Evolutionary conservation across 305 asterid species (phyloP), one percentile per base, ranked within the genome.

Genomic region (Fraxinus sp.): DNA sequence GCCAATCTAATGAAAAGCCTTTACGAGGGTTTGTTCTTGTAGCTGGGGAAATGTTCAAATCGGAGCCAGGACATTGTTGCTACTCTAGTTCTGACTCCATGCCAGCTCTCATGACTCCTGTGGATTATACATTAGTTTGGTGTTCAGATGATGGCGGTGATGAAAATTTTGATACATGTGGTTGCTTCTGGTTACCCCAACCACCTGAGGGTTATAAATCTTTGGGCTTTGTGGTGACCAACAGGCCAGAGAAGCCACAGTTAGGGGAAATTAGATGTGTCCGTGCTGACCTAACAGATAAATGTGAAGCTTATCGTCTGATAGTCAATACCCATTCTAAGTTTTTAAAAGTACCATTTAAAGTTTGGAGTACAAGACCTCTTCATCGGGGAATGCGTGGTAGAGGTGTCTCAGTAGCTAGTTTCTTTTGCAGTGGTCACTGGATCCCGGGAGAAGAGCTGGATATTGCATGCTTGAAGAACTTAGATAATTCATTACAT

Each of bases 141-240:
- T 83, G 94, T 78, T 91, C 97, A 7, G 84, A 90, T 79, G 93
- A 88, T 72, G 90, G 86, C 14, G 86, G 74, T 72, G 92, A 90
- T 77, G 97, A 89, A 43, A 83, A 78, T 64, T 89, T 90, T 39
- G 90, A 87, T 75, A 87, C 82, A 75, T 81, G 87, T 16, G 92
- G 97, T 77, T 91, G 86, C 87, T 87, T 95, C 82, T 95, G 98
- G 98, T 84, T 89, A 49, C 98, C 97, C 79, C 92, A 91, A 73
- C 89, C 98, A 5, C 93, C 92, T 0, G 91, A 92, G 81, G 98
- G 98, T 46, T 95, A 92, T 80, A 89, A 88, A 84, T 88, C 98
- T 83, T 55, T 93, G 85, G 98, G 98, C 74, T 93, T 91, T 84
- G 83, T 94, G 78, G 96, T 85, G 62, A 90, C 98, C 32, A 88